Evolutionary conservation across 2,329 filamentous ascomycete genomes (phyloP).

Genomic region (Arthrobotrys iridis): DNA sequence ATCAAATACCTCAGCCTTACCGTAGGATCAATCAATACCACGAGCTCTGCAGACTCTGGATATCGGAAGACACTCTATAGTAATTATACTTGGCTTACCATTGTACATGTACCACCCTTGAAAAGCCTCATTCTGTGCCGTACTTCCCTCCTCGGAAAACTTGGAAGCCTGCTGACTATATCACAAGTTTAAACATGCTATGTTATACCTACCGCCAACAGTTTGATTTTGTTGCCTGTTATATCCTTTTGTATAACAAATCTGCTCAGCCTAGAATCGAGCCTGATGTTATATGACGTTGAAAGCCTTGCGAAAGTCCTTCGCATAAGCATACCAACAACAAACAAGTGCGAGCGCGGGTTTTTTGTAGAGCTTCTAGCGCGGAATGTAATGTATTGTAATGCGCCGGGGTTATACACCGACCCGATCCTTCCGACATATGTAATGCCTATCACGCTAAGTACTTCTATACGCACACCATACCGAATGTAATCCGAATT

Average conservation of each 20-base stretch:
- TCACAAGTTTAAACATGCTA: conserved; percentile 5
- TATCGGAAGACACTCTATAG: too few relatives aligned
- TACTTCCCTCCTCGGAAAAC: not conserved
- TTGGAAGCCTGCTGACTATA: conserved; percentile 9
- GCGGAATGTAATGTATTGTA: conserved; percentile 11
- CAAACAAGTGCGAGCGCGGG: not conserved
- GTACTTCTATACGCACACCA: not conserved
- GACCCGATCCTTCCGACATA: conserved; percentile 14
- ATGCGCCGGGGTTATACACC: conserved; percentile 15
- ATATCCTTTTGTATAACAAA: conserved; percentile 4
- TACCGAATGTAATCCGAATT: conserved; percentile 8
- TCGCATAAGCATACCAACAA: conserved; percentile 19
- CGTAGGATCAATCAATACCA: conserved; percentile 7
- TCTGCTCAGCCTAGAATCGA: conserved; percentile 6
- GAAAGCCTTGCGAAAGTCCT: not conserved
- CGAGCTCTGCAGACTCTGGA: too few relatives aligned
- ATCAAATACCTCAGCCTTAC: conserved; percentile 5
- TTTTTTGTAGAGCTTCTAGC: conserved; percentile 23
- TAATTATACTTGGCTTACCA: not conserved
- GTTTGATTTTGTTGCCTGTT: conserved; percentile 11
- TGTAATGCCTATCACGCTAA: conserved; percentile 5
- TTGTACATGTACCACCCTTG: conserved; percentile 17
- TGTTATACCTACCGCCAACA: conserved; percentile 6
- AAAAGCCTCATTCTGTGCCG: conserved; percentile 18
- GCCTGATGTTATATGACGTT: conserved; percentile 8